Evolutionary conservation across 1,139 yeast species (phyloP).

Genomic region (Ashbya aceris): DNA sequence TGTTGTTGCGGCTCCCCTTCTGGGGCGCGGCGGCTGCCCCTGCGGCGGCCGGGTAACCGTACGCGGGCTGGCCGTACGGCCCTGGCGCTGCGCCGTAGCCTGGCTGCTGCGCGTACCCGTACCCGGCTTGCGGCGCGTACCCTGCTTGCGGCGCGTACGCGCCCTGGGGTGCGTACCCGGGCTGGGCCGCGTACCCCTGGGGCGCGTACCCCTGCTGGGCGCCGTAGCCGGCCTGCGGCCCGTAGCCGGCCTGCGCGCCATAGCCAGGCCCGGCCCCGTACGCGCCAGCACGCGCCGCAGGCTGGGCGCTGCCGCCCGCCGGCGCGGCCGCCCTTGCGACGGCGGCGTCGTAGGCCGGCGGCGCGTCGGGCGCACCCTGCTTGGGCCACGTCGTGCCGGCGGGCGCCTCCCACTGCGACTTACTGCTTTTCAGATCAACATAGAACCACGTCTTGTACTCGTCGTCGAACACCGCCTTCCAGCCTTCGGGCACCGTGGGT

Average conservation of each 20-base stretch:
- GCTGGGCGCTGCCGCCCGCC: neutral
- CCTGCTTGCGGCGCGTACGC: neutral
- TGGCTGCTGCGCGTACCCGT: no score
- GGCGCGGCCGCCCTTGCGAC: neutral
- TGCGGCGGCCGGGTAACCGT: constrained; percentile 7
- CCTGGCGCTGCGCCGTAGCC: constrained; percentile 4
- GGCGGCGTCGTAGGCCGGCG: constrained; percentile 12
- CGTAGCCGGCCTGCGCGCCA: constrained; percentile 3
- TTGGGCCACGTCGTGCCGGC: constrained; percentile 42
- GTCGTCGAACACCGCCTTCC: constrained; percentile 82
- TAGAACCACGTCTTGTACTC: constrained; percentile 71
- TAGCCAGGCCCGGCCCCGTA: constrained; percentile 5
- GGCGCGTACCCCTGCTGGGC: neutral
- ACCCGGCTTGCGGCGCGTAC: no score
- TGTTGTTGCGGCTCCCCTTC: neutral
- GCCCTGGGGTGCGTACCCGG: constrained; percentile 5
- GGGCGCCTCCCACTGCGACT: constrained; percentile 91
- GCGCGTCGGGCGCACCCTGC: constrained; percentile 17
- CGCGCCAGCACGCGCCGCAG: constrained; percentile 1
- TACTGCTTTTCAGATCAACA: constrained; percentile 60
- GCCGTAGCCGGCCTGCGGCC: constrained; percentile 10
- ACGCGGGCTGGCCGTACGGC: constrained; percentile 7
- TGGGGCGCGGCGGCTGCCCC: constrained; percentile 8
- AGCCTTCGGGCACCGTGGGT: constrained; percentile 65
- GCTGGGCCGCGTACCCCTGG: neutral